Percentiles rank a stretch among this genome's conserved stretches.
Conservation (phyloP, 164 flowering plant genomes). For the Nymphaea thermarum region DNA sequence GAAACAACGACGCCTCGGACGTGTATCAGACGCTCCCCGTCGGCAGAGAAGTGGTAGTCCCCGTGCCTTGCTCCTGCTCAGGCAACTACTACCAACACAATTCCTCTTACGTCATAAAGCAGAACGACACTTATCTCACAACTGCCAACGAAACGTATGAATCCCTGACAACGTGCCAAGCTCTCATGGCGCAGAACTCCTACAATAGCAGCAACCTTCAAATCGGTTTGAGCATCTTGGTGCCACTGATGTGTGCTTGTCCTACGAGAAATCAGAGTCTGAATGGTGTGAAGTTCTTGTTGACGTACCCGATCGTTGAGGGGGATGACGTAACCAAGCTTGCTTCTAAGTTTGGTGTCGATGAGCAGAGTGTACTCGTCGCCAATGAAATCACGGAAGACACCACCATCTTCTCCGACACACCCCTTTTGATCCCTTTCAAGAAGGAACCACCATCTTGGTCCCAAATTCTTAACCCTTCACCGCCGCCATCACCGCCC, state of each 20-base stretch:
- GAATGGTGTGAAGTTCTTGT: conserved; percentile 30
- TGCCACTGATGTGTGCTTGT: conserved; percentile 68
- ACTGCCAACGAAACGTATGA: conserved; percentile 57
- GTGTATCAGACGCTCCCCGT: conserved; percentile 15
- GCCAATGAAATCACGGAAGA: conserved; percentile 28
- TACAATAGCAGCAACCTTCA: conserved; percentile 10
- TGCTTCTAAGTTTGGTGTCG: conserved; percentile 23
- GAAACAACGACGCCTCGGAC: conserved; percentile 28
- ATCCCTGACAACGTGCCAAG: conserved; percentile 62
- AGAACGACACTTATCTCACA: conserved; percentile 28
- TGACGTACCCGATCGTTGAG: conserved; percentile 28
- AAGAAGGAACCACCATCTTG: conserved; percentile 15
- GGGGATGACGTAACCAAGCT: conserved; percentile 22
- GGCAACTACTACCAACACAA: conserved; percentile 37
- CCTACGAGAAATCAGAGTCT: conserved; percentile 34
- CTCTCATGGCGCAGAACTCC: conserved; percentile 35
- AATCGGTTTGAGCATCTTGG: conserved; percentile 13
- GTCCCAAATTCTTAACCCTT: not conserved
- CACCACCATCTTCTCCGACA: conserved; percentile 24
- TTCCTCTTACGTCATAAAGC: conserved; percentile 20
- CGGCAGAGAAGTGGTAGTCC: conserved; percentile 29
- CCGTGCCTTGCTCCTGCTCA: conserved; percentile 51
- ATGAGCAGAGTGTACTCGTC: conserved; percentile 17
- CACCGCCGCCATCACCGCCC: not conserved
- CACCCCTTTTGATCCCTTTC: conserved; percentile 44